A percentile compares a stretch with the other conserved stretches of the same genome.
These are phyloP conservation scores for Anaeromyces robustus DNA, from an alignment of 192 early-diverging fungal genomes.

Conservation along the genomic window DNA sequence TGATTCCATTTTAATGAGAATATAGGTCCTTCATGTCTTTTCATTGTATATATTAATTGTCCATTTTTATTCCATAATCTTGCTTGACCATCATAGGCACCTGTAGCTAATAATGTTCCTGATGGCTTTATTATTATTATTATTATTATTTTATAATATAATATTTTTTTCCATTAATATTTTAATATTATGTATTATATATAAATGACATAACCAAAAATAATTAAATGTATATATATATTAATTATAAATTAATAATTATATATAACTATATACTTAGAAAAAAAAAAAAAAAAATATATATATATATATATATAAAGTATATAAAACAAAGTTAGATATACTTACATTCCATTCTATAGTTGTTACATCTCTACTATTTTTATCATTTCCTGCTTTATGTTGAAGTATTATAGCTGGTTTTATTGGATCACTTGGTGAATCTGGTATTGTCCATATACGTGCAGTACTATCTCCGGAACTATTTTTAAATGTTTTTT, in stretches of 20 bases:
- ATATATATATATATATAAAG: neutral
- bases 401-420: constrained; percentile 41
- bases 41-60: constrained; percentile 38
- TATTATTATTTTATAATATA: neutral
- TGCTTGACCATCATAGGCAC: constrained; percentile 68
- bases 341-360: constrained; percentile 68
- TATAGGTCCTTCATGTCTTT: constrained; percentile 62
- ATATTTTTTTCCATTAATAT: no score
- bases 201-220: no score
- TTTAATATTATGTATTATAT: no score
- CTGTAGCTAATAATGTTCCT: constrained; percentile 68
- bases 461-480: constrained; percentile 72
- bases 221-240: no score
- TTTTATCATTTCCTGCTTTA: constrained; percentile 16
- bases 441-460: constrained; percentile 63
- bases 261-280: no score
- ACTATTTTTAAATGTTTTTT: constrained; percentile 10
- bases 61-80: constrained; percentile 64
- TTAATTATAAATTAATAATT: no score
- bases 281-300: no score
- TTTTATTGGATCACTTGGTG: constrained; percentile 18
- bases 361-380: constrained; percentile 61
- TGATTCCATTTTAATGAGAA: constrained; percentile 78
- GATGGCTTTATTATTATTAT: constrained; percentile 27
- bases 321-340: neutral